These are phyloP conservation scores for Talaromyces sp. DNA, from an alignment of 2,329 filamentous ascomycete genomes.

Conservation along the genomic window DNA sequence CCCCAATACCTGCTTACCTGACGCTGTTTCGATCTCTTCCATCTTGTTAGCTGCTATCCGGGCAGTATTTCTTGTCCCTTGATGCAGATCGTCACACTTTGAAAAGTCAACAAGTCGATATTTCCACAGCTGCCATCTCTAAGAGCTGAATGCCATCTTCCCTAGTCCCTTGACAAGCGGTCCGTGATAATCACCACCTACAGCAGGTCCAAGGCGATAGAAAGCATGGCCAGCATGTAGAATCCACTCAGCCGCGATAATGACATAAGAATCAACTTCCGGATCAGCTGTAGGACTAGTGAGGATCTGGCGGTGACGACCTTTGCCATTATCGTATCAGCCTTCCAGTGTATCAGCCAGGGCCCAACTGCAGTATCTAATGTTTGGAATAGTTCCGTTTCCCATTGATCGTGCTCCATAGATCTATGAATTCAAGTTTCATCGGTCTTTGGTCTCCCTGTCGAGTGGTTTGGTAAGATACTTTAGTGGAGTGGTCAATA, in stretches of 20 bases:
- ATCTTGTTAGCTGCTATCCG: not conserved
- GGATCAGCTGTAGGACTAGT: constrained; percentile 4
- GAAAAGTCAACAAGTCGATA: not conserved
- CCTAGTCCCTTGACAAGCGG: constrained; percentile 9
- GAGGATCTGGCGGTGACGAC: constrained; percentile 4
- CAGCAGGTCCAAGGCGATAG: constrained; percentile 1
- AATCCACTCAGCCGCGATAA: not conserved
- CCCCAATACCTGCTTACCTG: not conserved
- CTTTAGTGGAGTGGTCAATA: not conserved
- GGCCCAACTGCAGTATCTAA: not conserved
- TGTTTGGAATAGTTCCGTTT: not conserved
- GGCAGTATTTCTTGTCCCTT: not conserved
- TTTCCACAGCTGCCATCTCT: not conserved
- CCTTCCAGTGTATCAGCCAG: constrained; percentile 5
- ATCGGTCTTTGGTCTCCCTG: not conserved
- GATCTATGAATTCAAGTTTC: not conserved
- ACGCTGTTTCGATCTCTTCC: not conserved
- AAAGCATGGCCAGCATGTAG: not conserved
- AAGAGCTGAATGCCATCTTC: constrained; percentile 5
- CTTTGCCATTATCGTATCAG: constrained; percentile 9
- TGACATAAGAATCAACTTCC: constrained; percentile 2
- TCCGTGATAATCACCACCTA: constrained; percentile 1
- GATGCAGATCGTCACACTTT: not conserved
- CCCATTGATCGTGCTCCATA: not conserved
- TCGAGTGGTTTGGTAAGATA: not conserved